Percentiles rank a stretch among this genome's conserved stretches.
Evolutionary conservation across 1,139 yeast genomes (phyloP).

Genomic region (Kodamaea fungicola): DNA sequence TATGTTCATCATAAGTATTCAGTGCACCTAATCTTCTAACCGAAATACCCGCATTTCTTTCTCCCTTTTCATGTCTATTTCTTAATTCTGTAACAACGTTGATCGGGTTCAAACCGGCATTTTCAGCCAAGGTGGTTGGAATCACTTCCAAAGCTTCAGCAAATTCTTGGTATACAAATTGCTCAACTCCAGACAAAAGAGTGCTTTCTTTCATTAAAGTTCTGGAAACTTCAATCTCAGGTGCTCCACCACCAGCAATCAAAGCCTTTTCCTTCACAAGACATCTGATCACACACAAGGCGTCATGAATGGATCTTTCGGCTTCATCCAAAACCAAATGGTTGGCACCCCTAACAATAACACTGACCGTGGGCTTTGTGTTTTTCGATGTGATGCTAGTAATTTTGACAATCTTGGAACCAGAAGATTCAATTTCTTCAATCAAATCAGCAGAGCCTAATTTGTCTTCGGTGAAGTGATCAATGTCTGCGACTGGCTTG

Average conservation of each 20-base stretch:
- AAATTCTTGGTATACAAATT: slow-evolving; percentile 92
- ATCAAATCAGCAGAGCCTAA: slow-evolving; percentile 88
- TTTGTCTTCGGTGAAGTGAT: slow-evolving; percentile 87
- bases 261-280: slow-evolving; percentile 90
- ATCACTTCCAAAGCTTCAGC: slow-evolving; percentile 94
- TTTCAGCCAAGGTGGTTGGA: slow-evolving; percentile 96
- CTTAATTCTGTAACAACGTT: slow-evolving; percentile 93
- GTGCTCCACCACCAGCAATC: slow-evolving; percentile 99
- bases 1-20: slow-evolving; percentile 90
- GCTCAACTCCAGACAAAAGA: slow-evolving; percentile 82
- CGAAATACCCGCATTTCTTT: slow-evolving; percentile 90
- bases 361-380: slow-evolving; percentile 76
- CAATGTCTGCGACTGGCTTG: slow-evolving; percentile 94
- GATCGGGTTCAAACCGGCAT: slow-evolving; percentile 94
- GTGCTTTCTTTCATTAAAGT: slow-evolving; percentile 75
- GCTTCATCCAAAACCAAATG: slow-evolving; percentile 87
- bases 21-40: slow-evolving; percentile 93
- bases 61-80: slow-evolving; percentile 88
- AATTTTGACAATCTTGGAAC: slow-evolving; percentile 86
- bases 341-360: slow-evolving; percentile 94
- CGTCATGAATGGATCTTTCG: slow-evolving; percentile 95
- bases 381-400: slow-evolving; percentile 70
- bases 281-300: slow-evolving; percentile 94
- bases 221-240: slow-evolving; percentile 92
- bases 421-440: slow-evolving; percentile 89